Evolutionary conservation across 1,284 basidiomycete species (phyloP), one percentile per base, ranked within the genome.

Genomic region (Ceratobasidium sp.): DNA sequence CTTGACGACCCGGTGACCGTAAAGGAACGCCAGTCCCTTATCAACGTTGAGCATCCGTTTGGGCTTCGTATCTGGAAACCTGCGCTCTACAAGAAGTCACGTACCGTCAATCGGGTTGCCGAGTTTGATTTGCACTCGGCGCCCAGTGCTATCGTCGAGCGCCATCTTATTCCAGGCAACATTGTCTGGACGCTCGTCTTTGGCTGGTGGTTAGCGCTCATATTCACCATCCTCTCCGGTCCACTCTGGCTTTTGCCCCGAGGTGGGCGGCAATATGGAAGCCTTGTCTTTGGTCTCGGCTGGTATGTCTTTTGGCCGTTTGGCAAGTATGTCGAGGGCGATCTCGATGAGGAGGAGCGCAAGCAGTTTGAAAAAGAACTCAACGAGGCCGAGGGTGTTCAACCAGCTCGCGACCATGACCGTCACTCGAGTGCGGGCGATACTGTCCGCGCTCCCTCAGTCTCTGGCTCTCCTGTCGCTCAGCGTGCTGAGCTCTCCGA

Each of bases 21-120:
- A 76, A 96, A 93, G 81, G 96, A 98, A 78, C 89, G 97, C 34
- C 97, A 99, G 80, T 98, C 97, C 55, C 92, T 97, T 77, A 97
- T 99, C 81, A 99, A 99, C 82, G 96, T 98, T 79, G 95, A 98
- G 80, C 97, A 99, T 81, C 97, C 97, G 6, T 99, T 99, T 81
- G 97, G 97, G 85, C 86, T 99, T 76, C 97, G 95, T 55, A 98
- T 99, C 79, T 99, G 97, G 97, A 99, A 99, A 82, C 97, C 97
- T 14, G 97, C 97, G 0, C 82, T 99, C 67, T 99, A 99, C 88
- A 97, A 97, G 82, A 99, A 99, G 81, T 93, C 93, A 32, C 91
- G 97, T 58, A 96, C 96, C 1, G 93, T 99, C 76, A 98, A 97
- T 52, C 92, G 96, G 71, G 91, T 96, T 80, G 97, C 97, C 48